A percentile compares a stretch with the other conserved stretches of the same genome.
phyloP scores from a whole-genome alignment of 2,329 filamentous ascomycete species.

The Ilyonectria robusta region DNA sequence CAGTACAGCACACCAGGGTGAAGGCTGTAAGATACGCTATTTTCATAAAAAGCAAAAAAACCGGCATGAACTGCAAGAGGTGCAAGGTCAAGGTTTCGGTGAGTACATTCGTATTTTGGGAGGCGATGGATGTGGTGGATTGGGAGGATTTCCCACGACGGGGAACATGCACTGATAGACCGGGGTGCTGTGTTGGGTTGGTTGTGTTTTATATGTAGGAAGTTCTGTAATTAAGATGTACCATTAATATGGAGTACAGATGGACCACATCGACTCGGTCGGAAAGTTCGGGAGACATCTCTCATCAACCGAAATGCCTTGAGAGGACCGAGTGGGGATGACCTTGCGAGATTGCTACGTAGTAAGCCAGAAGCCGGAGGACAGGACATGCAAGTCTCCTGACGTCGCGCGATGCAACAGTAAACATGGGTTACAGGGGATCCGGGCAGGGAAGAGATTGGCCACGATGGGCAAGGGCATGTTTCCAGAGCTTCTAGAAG shows the following conservation, averaged over 20 bases:
- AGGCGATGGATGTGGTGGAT: background rate
- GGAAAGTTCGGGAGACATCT: background rate
- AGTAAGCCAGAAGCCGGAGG: background rate
- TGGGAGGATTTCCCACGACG: background rate
- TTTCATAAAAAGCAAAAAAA: conserved; percentile 18
- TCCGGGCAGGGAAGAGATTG: background rate
- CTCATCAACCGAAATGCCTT: background rate
- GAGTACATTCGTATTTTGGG: background rate
- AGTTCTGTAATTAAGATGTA: too few species aligned
- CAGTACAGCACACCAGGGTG: background rate
- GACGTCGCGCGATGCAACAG: conserved; percentile 20
- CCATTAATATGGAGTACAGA: background rate
- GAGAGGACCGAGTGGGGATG: background rate
- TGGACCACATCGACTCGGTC: background rate
- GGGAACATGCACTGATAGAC: background rate
- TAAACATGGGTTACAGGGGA: background rate
- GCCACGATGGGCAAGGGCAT: background rate
- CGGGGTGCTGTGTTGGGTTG: background rate
- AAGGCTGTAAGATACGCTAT: conserved; percentile 7
- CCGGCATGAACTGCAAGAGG: conserved; percentile 14
- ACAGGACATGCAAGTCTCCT: conserved; percentile 13
- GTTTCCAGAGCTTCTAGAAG: conserved; percentile 11
- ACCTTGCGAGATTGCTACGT: conserved; percentile 2
- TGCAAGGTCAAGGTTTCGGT: background rate
- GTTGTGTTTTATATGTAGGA: background rate